Evolutionary conservation across 495 filamentous ascomycete genomes (phyloP), one percentile per base, ranked within the genome.

Genomic region (Daldinia caldariorum): DNA sequence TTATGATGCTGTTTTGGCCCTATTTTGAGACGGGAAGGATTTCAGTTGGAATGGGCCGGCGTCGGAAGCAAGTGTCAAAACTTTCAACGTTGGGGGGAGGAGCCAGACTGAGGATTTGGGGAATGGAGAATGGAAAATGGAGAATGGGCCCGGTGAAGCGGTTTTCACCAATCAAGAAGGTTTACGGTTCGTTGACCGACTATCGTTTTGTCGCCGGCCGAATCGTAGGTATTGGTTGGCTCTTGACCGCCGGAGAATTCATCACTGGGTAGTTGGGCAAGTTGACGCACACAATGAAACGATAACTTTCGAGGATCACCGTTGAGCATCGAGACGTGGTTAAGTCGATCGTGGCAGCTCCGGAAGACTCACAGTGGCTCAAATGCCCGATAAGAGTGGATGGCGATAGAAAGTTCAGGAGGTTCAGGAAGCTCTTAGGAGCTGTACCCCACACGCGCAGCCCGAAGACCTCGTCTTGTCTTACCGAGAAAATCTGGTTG

Each of bases 391-490:
- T 29, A 32, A 53, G 22, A 31, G 49, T 22, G 16, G 39, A 18
- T 2, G 39, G 39, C 3, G 49, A 53, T 32, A 31, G 49, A 7
- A 39, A 9, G 9, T 13, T 13, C 10, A 9, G 37, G 6, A 16
- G 18, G 16, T n/a, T 20, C 6, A 12, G 6, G 16, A 45, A 45
- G n/a, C 41, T 45, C n/a, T 43, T 16, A 7, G 14, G 53, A 63
- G 32, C 58, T 65, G 65, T 65, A 72, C 70, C 70, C 70, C 70
- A 72, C 70, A 66, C 34, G n/a, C 38, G n/a, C 38, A 65, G 29
- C 53, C 45, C 26, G 45, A 31, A 47, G 26, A 45, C 38, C 38
- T 63, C 58, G 47, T 58, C 56, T 58, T 49, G 38, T 56, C 53
- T 55, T 14, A 55, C 32, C 13, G 12, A 5, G 49, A 26, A n/a